These are phyloP conservation scores for Lichtheimia ornata DNA, from an alignment of 371 early-diverging fungal species.

Conservation along the genomic window DNA sequence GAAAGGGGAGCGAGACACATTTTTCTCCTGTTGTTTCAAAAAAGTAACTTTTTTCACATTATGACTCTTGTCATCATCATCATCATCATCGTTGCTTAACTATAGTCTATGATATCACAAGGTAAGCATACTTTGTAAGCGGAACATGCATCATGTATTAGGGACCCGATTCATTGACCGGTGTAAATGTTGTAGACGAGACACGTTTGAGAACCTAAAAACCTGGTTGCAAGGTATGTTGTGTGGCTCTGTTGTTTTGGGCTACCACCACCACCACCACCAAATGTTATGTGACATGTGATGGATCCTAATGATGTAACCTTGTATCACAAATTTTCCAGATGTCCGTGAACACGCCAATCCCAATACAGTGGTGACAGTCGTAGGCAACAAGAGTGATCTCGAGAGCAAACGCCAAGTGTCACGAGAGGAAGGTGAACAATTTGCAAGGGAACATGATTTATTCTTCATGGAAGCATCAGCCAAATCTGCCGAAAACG, in stretches of 20 bases:
- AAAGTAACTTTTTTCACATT: background rate
- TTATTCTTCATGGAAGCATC: slow-evolving; percentile 93
- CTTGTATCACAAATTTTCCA: slow-evolving; percentile 11
- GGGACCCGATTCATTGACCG: background rate
- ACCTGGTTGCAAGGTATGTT: slow-evolving; percentile 87
- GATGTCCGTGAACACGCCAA: slow-evolving; percentile 88
- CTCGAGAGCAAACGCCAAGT: slow-evolving; percentile 83
- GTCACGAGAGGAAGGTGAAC: slow-evolving; percentile 84
- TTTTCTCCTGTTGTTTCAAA: slow-evolving; percentile 2
- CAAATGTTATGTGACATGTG: slow-evolving; percentile 3
- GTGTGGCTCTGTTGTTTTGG: background rate
- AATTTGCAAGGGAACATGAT: slow-evolving; percentile 83
- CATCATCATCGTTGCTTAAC: no score
- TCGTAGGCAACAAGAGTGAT: slow-evolving; percentile 96
- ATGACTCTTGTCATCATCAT: no score
- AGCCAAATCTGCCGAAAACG: slow-evolving; percentile 92
- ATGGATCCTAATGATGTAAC: background rate
- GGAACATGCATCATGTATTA: background rate
- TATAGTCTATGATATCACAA: slow-evolving; percentile 55
- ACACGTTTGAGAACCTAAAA: slow-evolving; percentile 88
- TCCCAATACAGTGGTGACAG: slow-evolving; percentile 86
- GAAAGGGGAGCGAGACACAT: no score
- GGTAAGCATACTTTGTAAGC: slow-evolving; percentile 15
- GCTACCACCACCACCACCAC: no score
- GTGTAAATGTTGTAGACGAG: slow-evolving; percentile 55